Evolutionary conservation across 1,284 basidiomycete species (phyloP).

Genomic region (Meira miltonrushii): DNA sequence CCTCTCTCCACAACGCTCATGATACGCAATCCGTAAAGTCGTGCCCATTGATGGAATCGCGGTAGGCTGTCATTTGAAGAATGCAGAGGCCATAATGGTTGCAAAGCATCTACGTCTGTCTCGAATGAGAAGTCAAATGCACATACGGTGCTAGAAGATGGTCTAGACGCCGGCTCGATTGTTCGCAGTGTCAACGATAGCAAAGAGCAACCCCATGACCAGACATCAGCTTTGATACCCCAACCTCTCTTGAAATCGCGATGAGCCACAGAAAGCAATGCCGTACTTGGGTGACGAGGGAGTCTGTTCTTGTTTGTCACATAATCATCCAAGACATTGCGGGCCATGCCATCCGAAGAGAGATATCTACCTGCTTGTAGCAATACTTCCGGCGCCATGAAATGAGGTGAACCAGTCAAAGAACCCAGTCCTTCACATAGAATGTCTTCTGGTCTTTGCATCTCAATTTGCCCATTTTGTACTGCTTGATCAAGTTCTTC

Average conservation of each 20-base stretch:
- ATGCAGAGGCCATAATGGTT: constrained; percentile 26
- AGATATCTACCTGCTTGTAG: constrained; percentile 36
- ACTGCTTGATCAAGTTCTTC: constrained; percentile 28
- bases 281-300: constrained; percentile 16
- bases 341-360: constrained; percentile 20
- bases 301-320: constrained; percentile 21
- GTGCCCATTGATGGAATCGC: constrained; percentile 38
- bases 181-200: constrained; percentile 28
- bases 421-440: constrained; percentile 38
- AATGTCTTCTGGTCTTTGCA: neutral
- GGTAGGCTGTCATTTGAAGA: constrained; percentile 26
- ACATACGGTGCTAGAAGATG: constrained; percentile 30
- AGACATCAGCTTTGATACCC: constrained; percentile 40
- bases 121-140: constrained; percentile 41
- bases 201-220: constrained; percentile 44
- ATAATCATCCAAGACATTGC: constrained; percentile 37
- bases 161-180: constrained; percentile 18
- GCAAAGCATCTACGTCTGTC: constrained; percentile 25
- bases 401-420: constrained; percentile 40
- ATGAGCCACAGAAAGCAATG: constrained; percentile 23
- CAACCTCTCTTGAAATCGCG: constrained; percentile 35
- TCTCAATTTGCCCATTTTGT: constrained; percentile 4
- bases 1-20: constrained; percentile 22
- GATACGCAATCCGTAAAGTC: constrained; percentile 30
- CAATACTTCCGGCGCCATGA: constrained; percentile 43